Evolutionary conservation across 208 protist species (phyloP).

Genomic region (Acanthamoeba comandoni): DNA sequence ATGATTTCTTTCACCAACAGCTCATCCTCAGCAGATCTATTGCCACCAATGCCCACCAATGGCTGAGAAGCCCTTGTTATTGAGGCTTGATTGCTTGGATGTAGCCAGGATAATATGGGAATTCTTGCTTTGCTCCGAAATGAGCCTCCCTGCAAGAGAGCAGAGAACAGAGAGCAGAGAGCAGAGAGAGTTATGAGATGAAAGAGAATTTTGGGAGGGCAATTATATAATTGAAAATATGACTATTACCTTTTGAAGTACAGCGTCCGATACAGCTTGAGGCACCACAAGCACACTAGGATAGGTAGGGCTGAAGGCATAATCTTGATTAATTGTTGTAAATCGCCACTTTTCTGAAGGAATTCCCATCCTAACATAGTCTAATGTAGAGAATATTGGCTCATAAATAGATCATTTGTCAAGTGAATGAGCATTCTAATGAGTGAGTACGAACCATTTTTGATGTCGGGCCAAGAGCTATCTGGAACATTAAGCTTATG

Average conservation of each 20-base stretch:
- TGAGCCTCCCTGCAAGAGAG: not conserved
- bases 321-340: not conserved
- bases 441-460: no score
- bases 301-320: slow-evolving; percentile 50
- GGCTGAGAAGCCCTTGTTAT: slow-evolving; percentile 90
- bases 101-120: slow-evolving; percentile 63
- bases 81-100: slow-evolving; percentile 74
- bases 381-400: not conserved
- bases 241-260: not conserved
- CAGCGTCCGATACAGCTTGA: not conserved
- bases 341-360: slow-evolving; percentile 54
- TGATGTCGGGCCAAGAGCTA: no score
- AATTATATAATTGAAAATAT: not conserved
- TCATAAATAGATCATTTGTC: not conserved
- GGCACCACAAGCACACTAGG: slow-evolving; percentile 38
- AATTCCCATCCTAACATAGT: not conserved
- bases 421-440: no score
- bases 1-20: slow-evolving; percentile 50
- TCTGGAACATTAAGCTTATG: slow-evolving; percentile 22
- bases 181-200: not conserved
- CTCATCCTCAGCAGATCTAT: slow-evolving; percentile 49
- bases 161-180: not conserved
- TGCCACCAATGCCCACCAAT: slow-evolving; percentile 77
- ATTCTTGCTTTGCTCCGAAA: slow-evolving; percentile 54
- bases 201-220: not conserved